Evolutionary conservation across 768 basidiomycete species (phyloP), one percentile per base, ranked within the genome.

Genomic region (Bullera alba): DNA sequence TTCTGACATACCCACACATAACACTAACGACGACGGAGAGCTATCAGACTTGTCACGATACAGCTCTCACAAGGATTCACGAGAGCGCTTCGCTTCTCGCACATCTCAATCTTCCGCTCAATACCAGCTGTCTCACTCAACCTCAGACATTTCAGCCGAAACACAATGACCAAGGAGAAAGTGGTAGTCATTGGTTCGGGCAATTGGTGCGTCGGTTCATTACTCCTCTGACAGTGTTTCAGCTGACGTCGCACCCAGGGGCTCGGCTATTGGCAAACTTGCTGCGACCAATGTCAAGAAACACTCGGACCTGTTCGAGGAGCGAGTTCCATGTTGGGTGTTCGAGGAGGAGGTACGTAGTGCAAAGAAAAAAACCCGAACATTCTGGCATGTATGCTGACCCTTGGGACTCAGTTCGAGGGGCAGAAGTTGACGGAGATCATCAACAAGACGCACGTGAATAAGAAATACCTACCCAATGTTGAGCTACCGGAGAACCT

Each of bases 381-480:
- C 29, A 48, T 16, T 21, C 42, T 14, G 38, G 47, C 22, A 37
- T 39, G 6, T 35, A 27, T 15, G 2, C 29, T 22, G 8, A 42
- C 8, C n/a, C n/a, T n/a, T n/a, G n/a, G 25, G 22, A 7, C 21
- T 54, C 55, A 73, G 55, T 60, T 68, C 49, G 65, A 73, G 45
- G 72, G 72, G 23, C 55, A 55, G 38, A 65, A 70, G 37, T 51
- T 77, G 27, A 76, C 74, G 12, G 74, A 76, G 46, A 61, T 77
- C 58, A 77, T 77, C 71, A 77, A 77, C 58, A 66, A 69, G 46
- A 63, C 64, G 50, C 75, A 77, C 51, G 73, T 73, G 59, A 77
- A 77, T 47, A 62, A 60, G 46, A 65, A 66, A 39, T 69, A 69
- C 55, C 63, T 76, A 1, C 73, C 75, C 15, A 74, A 65, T 19